Base-by-base conservation (phyloP, 192 early-diverging fungal species). In the Obelidium mucronatum region DNA sequence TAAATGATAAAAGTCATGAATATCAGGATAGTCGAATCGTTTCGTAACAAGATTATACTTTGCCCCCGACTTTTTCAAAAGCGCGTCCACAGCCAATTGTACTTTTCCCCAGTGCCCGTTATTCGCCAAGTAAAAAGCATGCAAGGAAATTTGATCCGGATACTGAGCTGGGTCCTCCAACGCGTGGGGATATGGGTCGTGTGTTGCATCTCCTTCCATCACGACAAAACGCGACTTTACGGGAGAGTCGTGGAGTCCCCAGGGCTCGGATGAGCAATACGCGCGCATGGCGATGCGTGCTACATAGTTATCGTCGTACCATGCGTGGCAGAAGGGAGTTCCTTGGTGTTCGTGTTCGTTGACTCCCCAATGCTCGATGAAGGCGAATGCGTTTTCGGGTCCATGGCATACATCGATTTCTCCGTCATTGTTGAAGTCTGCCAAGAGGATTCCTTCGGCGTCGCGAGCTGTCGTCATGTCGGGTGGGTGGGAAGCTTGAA, bases 281-380 rank as follows among this genome's bases (percentile, higher is more conserved):
- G 48, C 44, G 22, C 48, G 44, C 67, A 68, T 68, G 15, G 67
- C 48, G 13, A 68, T 30, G 5, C 67, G 67, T 5, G 67, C 67
- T 17, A 68, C 31, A n/a, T 30, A 68, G 39, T 68, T 68, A 30
- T 68, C 67, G 48, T 68, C 67, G 28, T 39, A 68, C 67, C 67
- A 68, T 6, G 67, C 67, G 22, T 68, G 37, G 24, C 26, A 51
- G 42, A 68, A 68, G 5, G 67, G 67, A 28, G 67, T 68, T 52
- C 42, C 40, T 22, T 13, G 67, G 4, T 5, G 6, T 17, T 22
- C 19, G 22, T 68, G 8, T 34, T 51, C 67, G 13, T 30, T 13
- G 4, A 68, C 24, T 42, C 67, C 67, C 67, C 67, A 68, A 52
- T 68, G 67, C 67, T 68, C 67, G 5, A 68, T 30, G 51, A 68